Evolutionary conservation across 164 flowering plant species (phyloP), one percentile per base, ranked within the genome.

Genomic region (Stephania japonica): DNA sequence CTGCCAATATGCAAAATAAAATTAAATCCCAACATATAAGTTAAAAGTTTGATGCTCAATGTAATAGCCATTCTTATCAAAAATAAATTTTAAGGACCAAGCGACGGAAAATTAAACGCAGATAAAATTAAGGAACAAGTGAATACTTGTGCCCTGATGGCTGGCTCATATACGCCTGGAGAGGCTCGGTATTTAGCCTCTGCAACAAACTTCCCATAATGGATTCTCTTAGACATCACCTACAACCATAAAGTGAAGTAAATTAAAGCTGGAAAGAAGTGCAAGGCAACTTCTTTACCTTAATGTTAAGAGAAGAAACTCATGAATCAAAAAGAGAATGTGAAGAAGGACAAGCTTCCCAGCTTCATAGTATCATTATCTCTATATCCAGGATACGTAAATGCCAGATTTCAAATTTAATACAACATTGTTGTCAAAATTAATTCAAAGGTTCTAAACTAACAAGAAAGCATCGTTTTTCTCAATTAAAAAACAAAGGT

Each of bases 151-250:
- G 82, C 90, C 77, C 65, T 79, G 65, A 95, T 95, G 68, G 97
- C 93, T 74, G 88, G 79, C 75, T 79, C 84, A 69, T 91, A 95
- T 42, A 79, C 83, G 44, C 82, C 84, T 50, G 97, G 96, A 69
- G 91, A 80, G 26, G 88, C 93, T 72, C 70, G 87, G 72, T 84
- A 93, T 79, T 95, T 95, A 16, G 93, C 92, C 84, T 95, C 99
- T 32, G 97, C 98, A 0, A 95, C 99, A 80, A 81, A 95, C 80
- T 93, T 93, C 7, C 97, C 97, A 78, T 93, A 95, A 74, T 95
- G 99, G 49, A 93, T 90, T 83, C 97, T 85, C 78, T 90, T 95
- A 32, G 98, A 93, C n/a, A 95, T 88, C 61, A 85, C 86, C 99
- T 93, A 86, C 79, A 78, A 73, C 41, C 26, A 47, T 16, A 70